Base-by-base conservation (phyloP, 2,329 filamentous ascomycete species). In the Phyllosticta citrichinensis region DNA sequence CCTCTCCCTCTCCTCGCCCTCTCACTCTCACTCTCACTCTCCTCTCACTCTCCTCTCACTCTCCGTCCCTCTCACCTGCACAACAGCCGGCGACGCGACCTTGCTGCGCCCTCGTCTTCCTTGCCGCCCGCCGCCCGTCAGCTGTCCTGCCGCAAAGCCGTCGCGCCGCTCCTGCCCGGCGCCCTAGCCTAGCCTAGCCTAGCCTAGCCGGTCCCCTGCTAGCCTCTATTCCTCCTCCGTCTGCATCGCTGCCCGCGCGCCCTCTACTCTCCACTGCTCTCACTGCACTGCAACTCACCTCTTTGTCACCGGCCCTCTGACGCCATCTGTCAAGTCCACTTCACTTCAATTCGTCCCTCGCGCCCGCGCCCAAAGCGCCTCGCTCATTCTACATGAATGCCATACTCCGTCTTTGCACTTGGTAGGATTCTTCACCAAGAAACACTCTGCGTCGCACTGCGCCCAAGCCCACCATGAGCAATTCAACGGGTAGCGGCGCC, bases 401-500 rank as follows among this genome's bases (percentile, higher is more conserved):
- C 33, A 12, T 40, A 40, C 33, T 40, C 33, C 12, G 2, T 11
- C 33, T 40, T 40, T 40, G 33, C 11, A 40, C 33, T 40, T 40
- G 33, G 33, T 40, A 40, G 33, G 33, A 40, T 40, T 17, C 33
- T 40, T 40, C 33, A 40, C 33, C 33, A 40, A 40, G 33, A 40
- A 40, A 40, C 33, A 40, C 10, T 40, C 12, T 11, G 11, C 33
- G 33, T 40, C 33, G 33, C 33, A 40, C 33, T 40, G 33, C 33
- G 33, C 33, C 33, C 11, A 2, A 12, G 33, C 33, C 33, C 33
- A 17, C 14, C 33, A 40, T 40, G 33, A 17, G 11, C 33, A 40
- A 40, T 10, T 40, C 33, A 2, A 63, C 67, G 20, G 52, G 65
- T 10, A 35, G 65, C 52, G 9, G 65, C 40, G 10, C 59, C 11